Evolutionary conservation across 2,329 filamentous ascomycete species (phyloP).

Genomic region (Geosmithia morbida): DNA sequence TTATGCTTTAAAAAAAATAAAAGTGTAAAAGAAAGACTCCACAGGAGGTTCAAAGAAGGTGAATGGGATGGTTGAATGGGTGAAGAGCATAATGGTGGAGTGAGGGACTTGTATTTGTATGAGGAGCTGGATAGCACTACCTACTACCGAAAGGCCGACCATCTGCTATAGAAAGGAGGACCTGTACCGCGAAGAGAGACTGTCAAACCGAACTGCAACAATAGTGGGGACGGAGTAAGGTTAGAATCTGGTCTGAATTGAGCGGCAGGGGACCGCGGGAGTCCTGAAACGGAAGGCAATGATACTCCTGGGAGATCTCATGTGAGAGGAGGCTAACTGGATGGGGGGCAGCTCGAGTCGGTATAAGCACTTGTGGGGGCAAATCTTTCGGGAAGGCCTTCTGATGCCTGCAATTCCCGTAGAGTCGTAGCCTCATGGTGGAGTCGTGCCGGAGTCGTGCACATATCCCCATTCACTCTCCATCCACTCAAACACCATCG

Average conservation of each 20-base stretch:
- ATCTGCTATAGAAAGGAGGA: background rate
- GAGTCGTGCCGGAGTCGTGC: background rate
- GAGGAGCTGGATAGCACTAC: background rate
- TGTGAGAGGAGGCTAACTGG: background rate
- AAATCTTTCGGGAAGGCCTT: background rate
- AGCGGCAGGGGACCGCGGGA: background rate
- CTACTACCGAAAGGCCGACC: background rate
- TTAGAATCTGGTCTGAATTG: background rate
- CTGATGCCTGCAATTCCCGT: background rate
- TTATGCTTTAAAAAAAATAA: background rate
- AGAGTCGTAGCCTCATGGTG: background rate
- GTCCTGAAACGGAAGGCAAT: background rate
- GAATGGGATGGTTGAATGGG: background rate
- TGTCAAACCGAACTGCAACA: background rate
- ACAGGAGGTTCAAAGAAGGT: background rate
- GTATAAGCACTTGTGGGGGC: background rate
- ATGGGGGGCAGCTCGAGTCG: background rate
- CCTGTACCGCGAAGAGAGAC: background rate
- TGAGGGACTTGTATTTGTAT: background rate
- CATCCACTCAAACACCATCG: background rate
- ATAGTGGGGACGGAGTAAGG: background rate
- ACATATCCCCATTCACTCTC: background rate
- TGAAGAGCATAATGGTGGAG: background rate
- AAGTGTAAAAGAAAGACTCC: background rate
- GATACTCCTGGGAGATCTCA: background rate